Evolutionary conservation across 2,329 filamentous ascomycete genomes (phyloP), one percentile per base, ranked within the genome.

Genomic region (Fusarium anguioides): DNA sequence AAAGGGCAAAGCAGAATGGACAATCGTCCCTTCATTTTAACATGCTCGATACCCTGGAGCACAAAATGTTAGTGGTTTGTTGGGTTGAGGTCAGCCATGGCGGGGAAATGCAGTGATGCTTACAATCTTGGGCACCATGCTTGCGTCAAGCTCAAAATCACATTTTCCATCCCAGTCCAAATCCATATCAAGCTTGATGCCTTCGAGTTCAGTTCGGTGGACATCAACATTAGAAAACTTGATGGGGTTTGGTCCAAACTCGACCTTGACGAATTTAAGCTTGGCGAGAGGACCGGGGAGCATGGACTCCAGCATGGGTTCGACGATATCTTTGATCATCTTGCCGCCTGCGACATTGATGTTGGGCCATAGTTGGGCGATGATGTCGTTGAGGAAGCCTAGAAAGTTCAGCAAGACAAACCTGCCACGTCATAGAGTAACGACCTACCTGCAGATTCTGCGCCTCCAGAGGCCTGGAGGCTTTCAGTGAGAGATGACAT

Each of bases 161-260:
- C 70, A 73, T 23, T 47, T 2, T 8, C 71, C 70, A 31, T 72
- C 55, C 71, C 71, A 73, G 10, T 64, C 40, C 27, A 73, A n/a
- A 45, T 73, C 61, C 69, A 73, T 69, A 37, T 73, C 71, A 39
- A 73, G 69, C 35, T 73, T 73, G 55, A 73, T 73, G 14, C 70
- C 71, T 46, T 70, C 45, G 4, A 27, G 20, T 8, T 66, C 64
- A 5, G 71, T 73, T 41, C 42, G 70, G 56, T 73, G 69, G 9
- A 73, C 71, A n/a, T 73, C 71, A 3, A 73, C 71, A 23, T 65
- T 47, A 2, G 69, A 73, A 17, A 73, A 36, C 20, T n/a, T 59
- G 20, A 73, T 66, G 4, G 71, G 71, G 0, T 45, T 61, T 12
- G 48, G 47, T 15, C 71, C 71, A 47, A 73, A 60, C 10, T 73